phyloP scores from a whole-genome alignment of 2,329 filamentous ascomycete genomes.

The Nigrospora sphaerica region DNA sequence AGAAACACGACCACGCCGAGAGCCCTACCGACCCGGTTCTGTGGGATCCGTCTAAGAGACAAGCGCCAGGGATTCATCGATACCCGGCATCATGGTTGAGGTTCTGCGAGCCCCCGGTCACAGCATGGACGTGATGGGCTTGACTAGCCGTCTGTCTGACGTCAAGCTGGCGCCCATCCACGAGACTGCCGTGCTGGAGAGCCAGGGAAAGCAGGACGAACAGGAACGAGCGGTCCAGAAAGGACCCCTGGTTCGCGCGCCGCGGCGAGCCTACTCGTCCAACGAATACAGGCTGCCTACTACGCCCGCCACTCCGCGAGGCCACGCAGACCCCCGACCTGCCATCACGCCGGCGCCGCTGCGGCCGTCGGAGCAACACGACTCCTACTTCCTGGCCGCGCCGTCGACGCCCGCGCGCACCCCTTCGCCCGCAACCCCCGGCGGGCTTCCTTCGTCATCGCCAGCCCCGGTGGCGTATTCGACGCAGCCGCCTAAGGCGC shows the following conservation, averaged over 20 bases:
- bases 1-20: no score
- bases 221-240: slow-evolving; percentile 4
- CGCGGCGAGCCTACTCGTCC: slow-evolving; percentile 22
- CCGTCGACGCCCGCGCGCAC: not conserved
- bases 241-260: slow-evolving; percentile 7
- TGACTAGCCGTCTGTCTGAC: slow-evolving; percentile 17
- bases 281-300: slow-evolving; percentile 17
- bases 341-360: slow-evolving; percentile 1
- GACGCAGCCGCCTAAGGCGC: not conserved
- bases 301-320: slow-evolving; percentile 13
- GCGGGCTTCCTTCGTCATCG: not conserved
- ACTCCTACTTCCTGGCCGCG: slow-evolving; percentile 1
- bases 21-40: no score
- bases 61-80: not conserved
- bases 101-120: slow-evolving; percentile 17
- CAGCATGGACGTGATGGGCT: slow-evolving; percentile 16
- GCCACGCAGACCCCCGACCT: slow-evolving; percentile 10
- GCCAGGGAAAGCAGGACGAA: not conserved
- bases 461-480: not conserved
- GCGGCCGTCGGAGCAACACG: not conserved
- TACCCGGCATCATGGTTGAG: slow-evolving; percentile 19
- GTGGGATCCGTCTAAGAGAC: not conserved
- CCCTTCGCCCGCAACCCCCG: not conserved
- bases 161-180: slow-evolving; percentile 15
- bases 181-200: slow-evolving; percentile 5